These are phyloP conservation scores for Syncephalastrum sp. DNA, from an alignment of 371 early-diverging fungal species.

Conservation along the genomic window DNA sequence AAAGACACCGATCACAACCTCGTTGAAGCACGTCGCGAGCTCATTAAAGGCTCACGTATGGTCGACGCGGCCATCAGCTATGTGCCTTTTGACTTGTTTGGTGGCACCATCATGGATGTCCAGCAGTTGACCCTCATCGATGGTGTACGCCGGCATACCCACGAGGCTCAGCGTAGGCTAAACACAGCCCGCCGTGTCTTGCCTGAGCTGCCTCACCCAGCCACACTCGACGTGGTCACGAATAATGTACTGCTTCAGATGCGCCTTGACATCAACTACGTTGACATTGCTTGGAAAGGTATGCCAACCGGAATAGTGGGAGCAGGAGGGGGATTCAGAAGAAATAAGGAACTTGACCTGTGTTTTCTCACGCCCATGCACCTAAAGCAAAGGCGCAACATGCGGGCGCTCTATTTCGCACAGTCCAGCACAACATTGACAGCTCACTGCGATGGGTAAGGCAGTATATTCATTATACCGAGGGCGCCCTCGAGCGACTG, in stretches of 20 bases:
- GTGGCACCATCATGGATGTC: conserved; percentile 29
- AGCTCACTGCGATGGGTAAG: conserved; percentile 19
- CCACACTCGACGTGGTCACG: conserved; percentile 33
- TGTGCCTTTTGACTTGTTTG: conserved; percentile 43
- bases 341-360: too few species aligned
- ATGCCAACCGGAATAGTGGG: not conserved
- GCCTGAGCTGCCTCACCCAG: conserved; percentile 46
- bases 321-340: too few species aligned
- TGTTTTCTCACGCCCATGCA: not conserved
- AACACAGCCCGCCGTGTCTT: conserved; percentile 32
- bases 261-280: conserved; percentile 23
- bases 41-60: conserved; percentile 21
- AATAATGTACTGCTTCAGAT: conserved; percentile 32
- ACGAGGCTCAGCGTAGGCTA: conserved; percentile 33
- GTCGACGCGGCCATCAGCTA: conserved; percentile 28
- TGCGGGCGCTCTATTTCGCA: conserved; percentile 8
- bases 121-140: not conserved
- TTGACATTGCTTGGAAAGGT: conserved; percentile 46
- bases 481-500: conserved; percentile 19
- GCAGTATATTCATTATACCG: conserved; percentile 19
- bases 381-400: conserved; percentile 19
- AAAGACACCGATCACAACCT: conserved; percentile 30
- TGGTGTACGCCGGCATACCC: conserved; percentile 16
- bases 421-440: conserved; percentile 14
- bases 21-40: conserved; percentile 18